These are phyloP conservation scores for Heliamphora pulchella DNA, from an alignment of 179 eudicot genomes.

Conservation along the genomic window DNA sequence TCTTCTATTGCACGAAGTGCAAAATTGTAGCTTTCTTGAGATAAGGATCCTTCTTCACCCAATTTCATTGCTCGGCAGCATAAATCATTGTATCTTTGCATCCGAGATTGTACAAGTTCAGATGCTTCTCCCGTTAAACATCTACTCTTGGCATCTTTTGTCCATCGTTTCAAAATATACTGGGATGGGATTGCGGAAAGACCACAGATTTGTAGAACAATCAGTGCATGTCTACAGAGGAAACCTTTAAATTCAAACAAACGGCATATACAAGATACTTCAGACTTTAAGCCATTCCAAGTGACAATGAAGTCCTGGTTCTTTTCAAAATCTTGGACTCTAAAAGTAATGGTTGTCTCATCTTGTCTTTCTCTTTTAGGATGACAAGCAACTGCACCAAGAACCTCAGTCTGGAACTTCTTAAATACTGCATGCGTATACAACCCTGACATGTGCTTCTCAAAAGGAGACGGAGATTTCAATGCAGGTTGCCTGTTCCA, in stretches of 20 bases:
- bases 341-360: constrained; percentile 37
- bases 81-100: constrained; percentile 73
- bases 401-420: constrained; percentile 69
- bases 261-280: constrained; percentile 45
- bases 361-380: constrained; percentile 57
- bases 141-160: constrained; percentile 59
- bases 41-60: constrained; percentile 85
- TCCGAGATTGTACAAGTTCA: constrained; percentile 53
- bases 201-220: constrained; percentile 90
- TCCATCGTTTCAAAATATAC: constrained; percentile 56
- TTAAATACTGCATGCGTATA: constrained; percentile 72
- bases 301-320: constrained; percentile 48
- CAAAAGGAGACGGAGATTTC: constrained; percentile 85
- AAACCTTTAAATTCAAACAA: constrained; percentile 58
- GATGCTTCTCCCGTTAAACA: constrained; percentile 44
- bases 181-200: constrained; percentile 61
- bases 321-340: constrained; percentile 60
- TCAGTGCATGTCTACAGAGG: constrained; percentile 75
- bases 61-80: constrained; percentile 69
- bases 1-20: constrained; percentile 60
- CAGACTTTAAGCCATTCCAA: constrained; percentile 33
- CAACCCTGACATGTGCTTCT: constrained; percentile 56
- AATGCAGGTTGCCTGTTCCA: constrained; percentile 62
- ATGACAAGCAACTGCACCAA: constrained; percentile 74
- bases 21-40: constrained; percentile 69